Percentiles rank a stretch among this genome's conserved stretches.
Evolutionary conservation across 345 rosid species (phyloP).

Genomic region (Moricandia moricandioides): DNA sequence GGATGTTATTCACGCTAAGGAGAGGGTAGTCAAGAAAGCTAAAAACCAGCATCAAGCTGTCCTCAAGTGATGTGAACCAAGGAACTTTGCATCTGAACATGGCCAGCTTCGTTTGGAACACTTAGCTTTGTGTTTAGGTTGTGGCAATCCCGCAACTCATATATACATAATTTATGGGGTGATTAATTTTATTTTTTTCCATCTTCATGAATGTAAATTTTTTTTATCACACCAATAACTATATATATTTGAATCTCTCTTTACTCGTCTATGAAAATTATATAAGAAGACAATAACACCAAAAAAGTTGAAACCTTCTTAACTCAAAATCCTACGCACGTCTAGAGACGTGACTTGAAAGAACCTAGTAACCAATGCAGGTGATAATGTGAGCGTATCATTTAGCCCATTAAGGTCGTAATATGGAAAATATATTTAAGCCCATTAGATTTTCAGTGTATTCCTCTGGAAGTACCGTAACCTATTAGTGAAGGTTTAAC

Average conservation of each 20-base stretch:
- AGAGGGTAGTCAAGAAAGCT: background rate
- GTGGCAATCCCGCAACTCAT: background rate
- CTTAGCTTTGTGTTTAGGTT: background rate
- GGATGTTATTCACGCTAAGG: background rate
- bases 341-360: background rate
- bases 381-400: no score
- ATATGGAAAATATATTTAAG: background rate
- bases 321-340: background rate
- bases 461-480: no score
- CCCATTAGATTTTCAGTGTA: background rate
- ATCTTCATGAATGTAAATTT: background rate
- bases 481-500: no score
- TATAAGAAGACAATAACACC: background rate
- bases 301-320: background rate
- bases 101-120: slow-evolving; percentile 15
- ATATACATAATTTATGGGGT: background rate
- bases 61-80: background rate
- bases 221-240: background rate
- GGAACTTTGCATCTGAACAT: slow-evolving; percentile 7
- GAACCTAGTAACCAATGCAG: no score
- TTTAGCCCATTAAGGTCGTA: no score
- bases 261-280: background rate
- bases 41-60: background rate
- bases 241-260: background rate
- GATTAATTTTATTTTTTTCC: background rate